phyloP scores from a whole-genome alignment of 2,329 filamentous ascomycete species.

The Ustulina deusta region DNA sequence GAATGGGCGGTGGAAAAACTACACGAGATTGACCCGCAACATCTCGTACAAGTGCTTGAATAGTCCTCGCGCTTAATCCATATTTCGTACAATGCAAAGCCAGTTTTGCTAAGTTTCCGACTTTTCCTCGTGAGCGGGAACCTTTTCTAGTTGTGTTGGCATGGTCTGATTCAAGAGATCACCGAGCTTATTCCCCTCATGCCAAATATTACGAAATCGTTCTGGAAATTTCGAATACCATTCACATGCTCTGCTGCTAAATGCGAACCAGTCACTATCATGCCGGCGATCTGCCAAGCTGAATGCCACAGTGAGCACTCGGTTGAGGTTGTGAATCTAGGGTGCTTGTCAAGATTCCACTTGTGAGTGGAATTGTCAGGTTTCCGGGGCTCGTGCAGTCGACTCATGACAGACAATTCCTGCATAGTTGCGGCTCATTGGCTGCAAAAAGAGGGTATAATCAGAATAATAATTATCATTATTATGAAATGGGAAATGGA shows the following conservation, averaged over 20 bases:
- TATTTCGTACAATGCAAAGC: background rate
- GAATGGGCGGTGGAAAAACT: background rate
- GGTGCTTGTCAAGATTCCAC: background rate
- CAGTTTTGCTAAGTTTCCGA: background rate
- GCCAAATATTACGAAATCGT: background rate
- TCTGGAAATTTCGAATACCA: background rate
- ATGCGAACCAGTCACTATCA: background rate
- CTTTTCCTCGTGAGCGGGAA: background rate
- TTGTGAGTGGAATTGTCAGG: conserved; percentile 3
- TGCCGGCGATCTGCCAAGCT: background rate
- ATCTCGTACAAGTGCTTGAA: background rate
- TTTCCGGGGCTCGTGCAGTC: conserved; percentile 15
- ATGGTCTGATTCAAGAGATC: conserved; percentile 5
- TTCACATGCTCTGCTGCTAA: background rate
- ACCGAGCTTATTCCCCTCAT: background rate
- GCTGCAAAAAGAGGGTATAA: conserved; percentile 1
- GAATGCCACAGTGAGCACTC: background rate
- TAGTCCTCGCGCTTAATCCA: background rate
- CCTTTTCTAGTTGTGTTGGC: background rate
- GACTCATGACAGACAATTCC: conserved; percentile 16
- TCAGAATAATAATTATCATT: conserved; percentile 4
- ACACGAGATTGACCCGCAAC: background rate
- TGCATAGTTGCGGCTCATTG: conserved; percentile 3
- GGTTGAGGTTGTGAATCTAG: background rate
- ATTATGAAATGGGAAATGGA: conserved; percentile 15